Base-by-base conservation (phyloP, 1,284 basidiomycete species). In the Ganoderma resinaceum region DNA sequence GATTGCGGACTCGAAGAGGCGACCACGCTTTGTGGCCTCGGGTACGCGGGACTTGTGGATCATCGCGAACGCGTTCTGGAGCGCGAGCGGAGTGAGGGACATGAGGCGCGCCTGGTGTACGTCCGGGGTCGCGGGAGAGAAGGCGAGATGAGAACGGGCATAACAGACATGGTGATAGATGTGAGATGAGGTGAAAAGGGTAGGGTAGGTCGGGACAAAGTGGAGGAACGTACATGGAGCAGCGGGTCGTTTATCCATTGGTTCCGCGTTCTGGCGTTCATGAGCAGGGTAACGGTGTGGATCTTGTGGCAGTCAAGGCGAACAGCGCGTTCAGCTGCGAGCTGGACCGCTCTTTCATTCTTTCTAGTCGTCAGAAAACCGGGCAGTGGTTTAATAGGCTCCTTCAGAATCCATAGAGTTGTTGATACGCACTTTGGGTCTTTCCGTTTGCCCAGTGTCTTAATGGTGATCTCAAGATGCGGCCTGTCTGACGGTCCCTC, bases 1-100 rank as follows among this genome's bases (percentile, higher is more conserved):
- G 20, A 97, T 82, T 2, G 95, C 92, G 18, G 86, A 84, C 80
- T 97, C 93, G 76, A 98, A 98, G 70, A 96, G 85, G 2, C 93
- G 89, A 1, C 94, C 94, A 11, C 96, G 90, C 75, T 91, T 90
- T 55, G 89, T 87, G 14, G 87, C 85, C 67, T 96, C 94, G 0
- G 96, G 94, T 38, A 95, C 84, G 60, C 89, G 89, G n/a, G 92
- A 91, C 72, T 93, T 94, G 76, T 92, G 91, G 73, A 97, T 96
- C 77, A 86, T 83, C 14, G 85, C 83, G 79, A 98, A 95, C 2
- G 90, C 85, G 63, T 91, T 91, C 78, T 96, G 94, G 4, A 97
- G 82, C 8, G 86, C 77, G 33, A 96, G 84, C 0, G 96, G 96
- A 0, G 92, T 90, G 40, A 96, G 79, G 7, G 96, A 97, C 65